Evolutionary conservation across 176 grass and related monocot genomes (phyloP).

Genomic region (Puccinellia tenuiflora): DNA sequence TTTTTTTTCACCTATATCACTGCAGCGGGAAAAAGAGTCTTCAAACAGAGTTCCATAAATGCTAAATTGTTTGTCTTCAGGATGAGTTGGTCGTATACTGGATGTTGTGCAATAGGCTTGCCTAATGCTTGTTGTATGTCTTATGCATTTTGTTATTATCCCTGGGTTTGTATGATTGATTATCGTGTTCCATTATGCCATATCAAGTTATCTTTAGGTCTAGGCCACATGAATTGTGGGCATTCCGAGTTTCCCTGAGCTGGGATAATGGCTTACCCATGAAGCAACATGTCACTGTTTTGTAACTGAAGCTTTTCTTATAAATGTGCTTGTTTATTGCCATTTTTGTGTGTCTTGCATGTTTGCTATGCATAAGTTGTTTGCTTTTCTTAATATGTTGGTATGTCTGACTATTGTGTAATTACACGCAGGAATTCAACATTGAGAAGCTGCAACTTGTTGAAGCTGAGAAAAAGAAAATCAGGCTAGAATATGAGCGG

Average conservation of each 20-base stretch:
- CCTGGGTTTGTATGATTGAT: neutral
- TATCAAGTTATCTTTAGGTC: neutral
- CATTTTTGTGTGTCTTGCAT: neutral
- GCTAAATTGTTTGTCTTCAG: neutral
- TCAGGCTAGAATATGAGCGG: conserved; percentile 93
- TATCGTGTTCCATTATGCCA: neutral
- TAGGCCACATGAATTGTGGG: neutral
- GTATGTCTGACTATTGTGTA: neutral
- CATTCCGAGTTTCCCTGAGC: neutral
- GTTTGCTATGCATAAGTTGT: neutral
- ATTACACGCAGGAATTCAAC: conserved; percentile 81
- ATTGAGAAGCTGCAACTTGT: conserved; percentile 98
- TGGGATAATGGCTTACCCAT: neutral
- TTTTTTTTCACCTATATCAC: neutral
- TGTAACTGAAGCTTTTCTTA: neutral
- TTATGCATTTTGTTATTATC: neutral
- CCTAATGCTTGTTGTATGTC: neutral
- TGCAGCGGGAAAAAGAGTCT: neutral
- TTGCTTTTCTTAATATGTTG: neutral
- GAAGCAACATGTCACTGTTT: conserved; percentile 3
- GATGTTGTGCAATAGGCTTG: neutral
- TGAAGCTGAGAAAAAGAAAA: conserved; percentile 98
- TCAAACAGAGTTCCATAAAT: neutral
- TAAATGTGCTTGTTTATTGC: neutral
- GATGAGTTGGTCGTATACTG: neutral